phyloP scores from a whole-genome alignment of 352 stramenopile species.

The Pythium guiyangense region DNA sequence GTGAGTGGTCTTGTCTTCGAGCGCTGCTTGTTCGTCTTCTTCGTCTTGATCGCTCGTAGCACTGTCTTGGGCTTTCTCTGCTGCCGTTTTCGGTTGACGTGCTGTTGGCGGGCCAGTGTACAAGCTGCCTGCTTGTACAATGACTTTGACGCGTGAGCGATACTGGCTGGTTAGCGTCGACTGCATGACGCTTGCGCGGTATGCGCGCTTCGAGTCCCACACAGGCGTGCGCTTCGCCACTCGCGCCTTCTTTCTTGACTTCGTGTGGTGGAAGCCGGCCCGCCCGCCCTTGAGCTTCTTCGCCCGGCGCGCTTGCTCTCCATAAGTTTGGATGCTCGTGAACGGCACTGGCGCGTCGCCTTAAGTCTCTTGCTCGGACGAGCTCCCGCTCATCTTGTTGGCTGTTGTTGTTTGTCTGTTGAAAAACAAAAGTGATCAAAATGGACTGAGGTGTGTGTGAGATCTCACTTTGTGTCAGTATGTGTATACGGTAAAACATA shows the following conservation, averaged over 20 bases:
- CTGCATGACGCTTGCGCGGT: neutral
- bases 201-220: neutral
- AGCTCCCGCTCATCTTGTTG: neutral
- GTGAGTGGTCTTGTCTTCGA: neutral
- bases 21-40: neutral
- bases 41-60: neutral
- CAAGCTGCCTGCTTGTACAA: no score
- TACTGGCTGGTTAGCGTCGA: neutral
- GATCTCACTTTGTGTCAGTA: neutral
- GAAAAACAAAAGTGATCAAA: neutral
- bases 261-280: neutral
- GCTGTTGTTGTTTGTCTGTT: neutral
- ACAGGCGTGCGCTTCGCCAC: neutral
- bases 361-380: neutral
- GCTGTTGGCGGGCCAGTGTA: neutral
- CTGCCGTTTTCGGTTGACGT: neutral
- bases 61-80: neutral
- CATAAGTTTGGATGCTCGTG: neutral
- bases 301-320: no score
- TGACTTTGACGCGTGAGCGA: neutral
- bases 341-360: neutral
- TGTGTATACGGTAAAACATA: slow-evolving; percentile 1
- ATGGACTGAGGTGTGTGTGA: no score
- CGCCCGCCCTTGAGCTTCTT: no score
- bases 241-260: neutral